Evolutionary conservation across 225 moss, liverwort and hornwort species (phyloP).

Genomic region (Anthoceros angustus): DNA sequence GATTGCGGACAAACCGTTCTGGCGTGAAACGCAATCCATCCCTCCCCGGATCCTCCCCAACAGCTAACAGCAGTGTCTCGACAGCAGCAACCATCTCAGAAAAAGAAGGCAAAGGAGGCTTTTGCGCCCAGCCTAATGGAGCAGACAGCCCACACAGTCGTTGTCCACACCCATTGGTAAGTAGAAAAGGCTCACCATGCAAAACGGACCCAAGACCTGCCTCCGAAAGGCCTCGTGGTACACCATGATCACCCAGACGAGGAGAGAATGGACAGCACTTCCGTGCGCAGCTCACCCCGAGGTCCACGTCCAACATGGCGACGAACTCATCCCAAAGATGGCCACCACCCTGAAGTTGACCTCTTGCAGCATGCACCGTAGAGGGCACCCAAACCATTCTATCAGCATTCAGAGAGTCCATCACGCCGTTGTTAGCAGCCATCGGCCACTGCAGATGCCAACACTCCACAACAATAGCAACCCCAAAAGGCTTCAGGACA

Average conservation of each 20-base stretch:
- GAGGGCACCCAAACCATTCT: slow-evolving; percentile 30
- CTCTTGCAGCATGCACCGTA: slow-evolving; percentile 42
- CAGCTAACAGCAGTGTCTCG: slow-evolving; percentile 39
- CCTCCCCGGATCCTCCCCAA: slow-evolving; percentile 39
- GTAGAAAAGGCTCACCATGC: not conserved
- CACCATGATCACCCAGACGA: slow-evolving; percentile 9
- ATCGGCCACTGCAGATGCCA: slow-evolving; percentile 81
- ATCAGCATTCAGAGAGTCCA: slow-evolving; percentile 19
- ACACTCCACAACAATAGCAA: slow-evolving; percentile 70
- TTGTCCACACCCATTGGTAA: slow-evolving; percentile 13
- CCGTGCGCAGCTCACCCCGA: slow-evolving; percentile 6
- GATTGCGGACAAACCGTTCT: slow-evolving; percentile 65
- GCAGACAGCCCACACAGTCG: slow-evolving; percentile 13
- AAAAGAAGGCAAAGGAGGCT: slow-evolving; percentile 7
- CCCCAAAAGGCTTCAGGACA: slow-evolving; percentile 56
- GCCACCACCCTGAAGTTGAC: slow-evolving; percentile 43
- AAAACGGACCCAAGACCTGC: not conserved
- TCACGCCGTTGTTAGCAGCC: slow-evolving; percentile 8
- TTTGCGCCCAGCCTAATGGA: not conserved
- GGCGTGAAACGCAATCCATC: slow-evolving; percentile 43
- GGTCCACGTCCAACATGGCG: slow-evolving; percentile 39
- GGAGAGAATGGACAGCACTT: slow-evolving; percentile 26
- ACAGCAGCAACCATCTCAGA: slow-evolving; percentile 47
- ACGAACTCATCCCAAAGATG: slow-evolving; percentile 70
- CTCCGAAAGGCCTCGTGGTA: slow-evolving; percentile 9